Percentiles rank a stretch among this genome's conserved stretches.
Evolutionary conservation across 805 yeast species (phyloP).

Genomic region (Monosporozyma unispora): DNA sequence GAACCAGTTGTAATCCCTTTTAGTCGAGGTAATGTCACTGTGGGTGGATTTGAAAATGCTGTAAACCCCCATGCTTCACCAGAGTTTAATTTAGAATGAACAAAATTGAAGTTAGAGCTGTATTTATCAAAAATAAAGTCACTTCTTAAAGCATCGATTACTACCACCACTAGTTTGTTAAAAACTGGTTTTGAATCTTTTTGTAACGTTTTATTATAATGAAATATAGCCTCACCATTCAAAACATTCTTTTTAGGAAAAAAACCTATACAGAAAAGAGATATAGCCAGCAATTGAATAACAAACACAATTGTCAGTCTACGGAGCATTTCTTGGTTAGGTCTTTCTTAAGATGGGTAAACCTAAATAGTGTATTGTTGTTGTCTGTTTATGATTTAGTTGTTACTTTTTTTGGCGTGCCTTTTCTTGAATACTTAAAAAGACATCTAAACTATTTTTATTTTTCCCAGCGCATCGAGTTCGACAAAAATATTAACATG

Average conservation of each 20-base stretch:
- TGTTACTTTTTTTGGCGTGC: not conserved
- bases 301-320: not conserved
- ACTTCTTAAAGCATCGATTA: slow-evolving; percentile 86
- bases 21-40: slow-evolving; percentile 88
- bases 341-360: too few relatives aligned
- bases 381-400: not conserved
- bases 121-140: slow-evolving; percentile 68
- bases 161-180: slow-evolving; percentile 65
- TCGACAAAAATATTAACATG: too few relatives aligned
- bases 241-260: slow-evolving; percentile 82
- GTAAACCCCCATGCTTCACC: slow-evolving; percentile 84
- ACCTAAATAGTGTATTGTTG: too few relatives aligned
- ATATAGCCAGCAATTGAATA: slow-evolving; percentile 44
- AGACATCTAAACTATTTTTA: too few relatives aligned
- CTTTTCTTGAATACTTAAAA: too few relatives aligned
- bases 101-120: slow-evolving; percentile 53
- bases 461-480: too few relatives aligned
- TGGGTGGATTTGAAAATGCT: slow-evolving; percentile 89
- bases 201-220: slow-evolving; percentile 26
- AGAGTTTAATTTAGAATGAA: slow-evolving; percentile 52
- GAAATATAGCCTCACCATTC: slow-evolving; percentile 44
- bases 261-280: slow-evolving; percentile 70
- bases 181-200: slow-evolving; percentile 35
- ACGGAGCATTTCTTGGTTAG: not conserved
- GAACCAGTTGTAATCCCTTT: slow-evolving; percentile 94